Conservation (phyloP, 768 basidiomycete species). For the Hericium rajendrae region DNA sequence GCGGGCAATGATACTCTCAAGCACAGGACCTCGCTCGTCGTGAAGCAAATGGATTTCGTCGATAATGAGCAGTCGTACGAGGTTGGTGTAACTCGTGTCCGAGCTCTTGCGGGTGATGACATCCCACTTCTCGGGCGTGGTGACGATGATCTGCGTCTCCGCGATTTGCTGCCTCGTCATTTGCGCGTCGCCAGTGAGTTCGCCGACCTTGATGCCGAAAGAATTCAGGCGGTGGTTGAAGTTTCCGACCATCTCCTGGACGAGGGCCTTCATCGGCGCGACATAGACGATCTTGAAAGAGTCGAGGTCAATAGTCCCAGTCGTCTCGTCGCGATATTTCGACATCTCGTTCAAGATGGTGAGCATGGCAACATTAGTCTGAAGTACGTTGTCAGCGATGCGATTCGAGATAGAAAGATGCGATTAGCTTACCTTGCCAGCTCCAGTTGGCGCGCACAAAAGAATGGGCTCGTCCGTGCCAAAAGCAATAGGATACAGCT, state of each 20-base stretch:
- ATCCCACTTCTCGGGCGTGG: slow-evolving; percentile 99
- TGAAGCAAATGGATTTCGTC: slow-evolving; percentile 97
- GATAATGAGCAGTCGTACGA: slow-evolving; percentile 92
- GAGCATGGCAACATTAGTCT: slow-evolving; percentile 98
- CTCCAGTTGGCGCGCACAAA: slow-evolving; percentile 96
- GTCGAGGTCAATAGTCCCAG: slow-evolving; percentile 74
- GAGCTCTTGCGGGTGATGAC: slow-evolving; percentile 98
- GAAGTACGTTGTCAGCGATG: slow-evolving; percentile 10
- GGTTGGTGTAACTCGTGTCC: slow-evolving; percentile 93
- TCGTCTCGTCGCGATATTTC: slow-evolving; percentile 78
- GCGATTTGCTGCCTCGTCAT: slow-evolving; percentile 97
- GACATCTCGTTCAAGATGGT: slow-evolving; percentile 85
- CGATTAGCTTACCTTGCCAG: slow-evolving; percentile 71
- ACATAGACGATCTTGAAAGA: slow-evolving; percentile 96
- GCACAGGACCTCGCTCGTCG: slow-evolving; percentile 94
- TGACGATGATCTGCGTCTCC: slow-evolving; percentile 96
- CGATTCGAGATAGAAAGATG: not conserved
- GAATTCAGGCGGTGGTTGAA: slow-evolving; percentile 66
- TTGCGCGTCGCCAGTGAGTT: slow-evolving; percentile 94
- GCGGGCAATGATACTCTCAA: slow-evolving; percentile 84
- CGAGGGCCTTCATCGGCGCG: slow-evolving; percentile 98
- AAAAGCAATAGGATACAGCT: slow-evolving; percentile 87
- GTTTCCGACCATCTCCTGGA: slow-evolving; percentile 98
- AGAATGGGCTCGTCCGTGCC: slow-evolving; percentile 91
- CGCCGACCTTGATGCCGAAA: slow-evolving; percentile 80